Evolutionary conservation across 73 alveolate species (phyloP).

Genomic region (Tetrahymena malaccensis): DNA sequence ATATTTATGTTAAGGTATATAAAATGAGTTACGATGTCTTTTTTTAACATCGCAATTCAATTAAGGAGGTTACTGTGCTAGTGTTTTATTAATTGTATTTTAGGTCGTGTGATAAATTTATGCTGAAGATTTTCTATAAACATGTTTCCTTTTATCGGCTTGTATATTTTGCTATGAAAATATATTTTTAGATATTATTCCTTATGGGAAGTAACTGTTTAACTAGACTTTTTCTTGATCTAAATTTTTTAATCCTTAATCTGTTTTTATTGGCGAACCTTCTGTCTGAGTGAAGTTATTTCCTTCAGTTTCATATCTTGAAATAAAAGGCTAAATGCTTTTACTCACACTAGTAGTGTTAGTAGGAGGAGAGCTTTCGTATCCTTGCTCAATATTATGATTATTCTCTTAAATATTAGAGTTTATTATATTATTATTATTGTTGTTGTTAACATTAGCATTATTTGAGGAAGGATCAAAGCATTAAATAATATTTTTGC

Average conservation of each 20-base stretch:
- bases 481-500: background rate
- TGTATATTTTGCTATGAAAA: background rate
- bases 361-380: background rate
- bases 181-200: background rate
- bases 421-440: background rate
- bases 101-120: background rate
- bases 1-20: background rate
- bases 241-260: background rate
- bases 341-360: background rate
- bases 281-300: background rate
- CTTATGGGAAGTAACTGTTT: background rate
- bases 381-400: background rate
- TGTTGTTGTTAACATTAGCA: background rate
- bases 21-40: background rate
- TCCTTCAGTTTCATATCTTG: background rate
- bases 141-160: background rate
- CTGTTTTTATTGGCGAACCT: background rate
- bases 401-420: background rate
- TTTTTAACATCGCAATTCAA: background rate
- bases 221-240: background rate
- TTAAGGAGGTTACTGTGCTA: background rate
- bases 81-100: background rate
- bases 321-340: background rate
- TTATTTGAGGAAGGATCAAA: background rate
- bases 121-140: background rate